A percentile compares a stretch with the other conserved stretches of the same genome.
These are phyloP conservation scores for Novakomyces olei DNA, from an alignment of 805 yeast species.

Conservation along the genomic window DNA sequence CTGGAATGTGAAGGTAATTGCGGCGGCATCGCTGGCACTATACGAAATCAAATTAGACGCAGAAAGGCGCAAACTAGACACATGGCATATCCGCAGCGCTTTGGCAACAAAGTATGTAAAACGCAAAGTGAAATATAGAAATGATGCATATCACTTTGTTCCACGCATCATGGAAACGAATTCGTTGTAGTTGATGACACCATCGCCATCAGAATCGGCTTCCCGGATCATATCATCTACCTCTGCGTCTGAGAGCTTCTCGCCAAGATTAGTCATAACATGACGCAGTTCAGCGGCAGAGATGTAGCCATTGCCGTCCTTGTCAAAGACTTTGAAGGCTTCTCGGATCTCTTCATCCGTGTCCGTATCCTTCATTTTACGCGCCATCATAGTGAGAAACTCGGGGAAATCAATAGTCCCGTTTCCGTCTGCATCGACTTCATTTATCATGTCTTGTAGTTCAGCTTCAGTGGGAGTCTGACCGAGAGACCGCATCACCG, in stretches of 20 bases:
- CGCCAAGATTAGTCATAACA: constrained; percentile 93
- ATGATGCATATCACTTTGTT: too few species aligned
- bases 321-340: constrained; percentile 93
- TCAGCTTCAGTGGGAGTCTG: constrained; percentile 93
- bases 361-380: constrained; percentile 90
- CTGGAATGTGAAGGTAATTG: too few species aligned
- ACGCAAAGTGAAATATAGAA: too few species aligned
- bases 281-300: constrained; percentile 92
- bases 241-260: constrained; percentile 85
- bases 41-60: too few species aligned
- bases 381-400: constrained; percentile 66
- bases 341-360: constrained; percentile 92
- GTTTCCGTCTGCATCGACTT: constrained; percentile 87
- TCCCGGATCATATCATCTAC: constrained; percentile 94
- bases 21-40: too few species aligned
- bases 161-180: too few species aligned
- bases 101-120: too few species aligned
- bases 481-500: constrained; percentile 97
- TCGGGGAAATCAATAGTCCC: constrained; percentile 70
- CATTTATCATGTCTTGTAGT: constrained; percentile 89
- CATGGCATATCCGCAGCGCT: too few species aligned
- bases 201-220: constrained; percentile 78
- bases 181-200: constrained; percentile 91
- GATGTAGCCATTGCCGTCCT: constrained; percentile 85
- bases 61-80: too few species aligned